Percentiles rank a stretch among this genome's conserved stretches.
Evolutionary conservation across 78 protist species (phyloP).

Genomic region (Dictyostelium discoideum): dicty_2.7 NC_007089.4:2058001-2058500

Average conservation of each 20-base stretch:
- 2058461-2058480: conserved; percentile 53
- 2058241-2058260: conserved; percentile 32
- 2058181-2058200: background rate
- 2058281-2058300: conserved; percentile 8
- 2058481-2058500: conserved; percentile 87
- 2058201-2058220: conserved; percentile 10
- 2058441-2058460: conserved; percentile 61
- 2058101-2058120: no score
- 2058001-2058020: no score
- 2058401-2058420: conserved; percentile 27
- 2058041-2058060: background rate
- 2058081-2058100: background rate
- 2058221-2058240: conserved; percentile 56
- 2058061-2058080: background rate
- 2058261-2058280: conserved; percentile 1
- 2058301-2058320: conserved; percentile 30
- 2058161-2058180: background rate
- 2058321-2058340: conserved; percentile 67
- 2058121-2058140: no score
- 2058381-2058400: conserved; percentile 32
- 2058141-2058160: background rate
- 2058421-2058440: background rate
- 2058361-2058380: conserved; percentile 77
- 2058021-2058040: background rate
- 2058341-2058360: conserved; percentile 83